Percentiles rank a stretch among this genome's conserved stretches.
Conservation (phyloP, 1,284 basidiomycete species). For the Trichosporon coremiiforme region DNA sequence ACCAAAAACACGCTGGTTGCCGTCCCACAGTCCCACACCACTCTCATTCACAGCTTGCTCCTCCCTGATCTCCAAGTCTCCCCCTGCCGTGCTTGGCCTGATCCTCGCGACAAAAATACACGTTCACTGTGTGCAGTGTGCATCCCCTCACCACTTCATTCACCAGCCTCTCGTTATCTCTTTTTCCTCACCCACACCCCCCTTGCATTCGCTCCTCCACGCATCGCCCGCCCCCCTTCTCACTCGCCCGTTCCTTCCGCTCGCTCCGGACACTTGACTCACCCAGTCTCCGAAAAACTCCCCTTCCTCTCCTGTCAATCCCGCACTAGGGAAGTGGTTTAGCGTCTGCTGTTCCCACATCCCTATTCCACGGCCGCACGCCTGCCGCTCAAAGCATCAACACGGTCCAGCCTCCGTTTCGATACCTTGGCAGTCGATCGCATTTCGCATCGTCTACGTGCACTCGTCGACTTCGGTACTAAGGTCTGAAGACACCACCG, state of each 20-base stretch:
- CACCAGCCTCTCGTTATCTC: constrained; percentile 12
- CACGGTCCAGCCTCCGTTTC: not conserved
- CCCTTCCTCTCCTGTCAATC: not conserved
- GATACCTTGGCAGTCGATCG: not conserved
- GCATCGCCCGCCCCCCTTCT: not conserved
- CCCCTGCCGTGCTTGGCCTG: not conserved
- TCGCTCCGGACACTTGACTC: not conserved
- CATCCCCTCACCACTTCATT: not conserved
- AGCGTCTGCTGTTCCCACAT: constrained; percentile 17
- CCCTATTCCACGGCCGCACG: not conserved
- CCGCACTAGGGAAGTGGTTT: constrained; percentile 7
- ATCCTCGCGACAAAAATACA: constrained; percentile 19
- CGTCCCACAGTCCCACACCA: not conserved
- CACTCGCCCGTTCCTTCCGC: not conserved
- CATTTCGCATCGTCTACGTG: not conserved
- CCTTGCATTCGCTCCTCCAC: not conserved
- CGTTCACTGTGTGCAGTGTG: constrained; percentile 3
- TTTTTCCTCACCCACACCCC: not conserved
- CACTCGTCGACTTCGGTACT: not conserved
- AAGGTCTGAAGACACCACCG: not conserved
- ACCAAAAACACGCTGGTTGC: not conserved
- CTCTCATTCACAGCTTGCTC: not conserved
- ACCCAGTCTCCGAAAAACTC: not conserved
- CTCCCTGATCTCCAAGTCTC: not conserved
- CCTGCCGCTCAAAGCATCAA: not conserved